Conservation (phyloP, 352 stramenopile species). For the Globisporangium polare region DNA sequence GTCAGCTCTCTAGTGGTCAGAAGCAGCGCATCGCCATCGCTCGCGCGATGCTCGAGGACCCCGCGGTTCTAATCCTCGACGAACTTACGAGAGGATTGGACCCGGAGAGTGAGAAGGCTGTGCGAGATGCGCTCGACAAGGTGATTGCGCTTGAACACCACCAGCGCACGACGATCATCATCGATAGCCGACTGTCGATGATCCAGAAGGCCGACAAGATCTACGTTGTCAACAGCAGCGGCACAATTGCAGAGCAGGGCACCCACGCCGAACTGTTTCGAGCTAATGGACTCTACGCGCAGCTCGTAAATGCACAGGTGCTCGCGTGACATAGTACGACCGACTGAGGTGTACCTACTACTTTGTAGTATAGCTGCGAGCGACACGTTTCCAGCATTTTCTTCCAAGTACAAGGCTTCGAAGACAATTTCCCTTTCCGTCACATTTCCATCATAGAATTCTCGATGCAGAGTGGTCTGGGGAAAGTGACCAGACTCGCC, state of each 20-base stretch:
- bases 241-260: conserved; percentile 27
- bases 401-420: too few relatives aligned
- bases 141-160: conserved; percentile 18
- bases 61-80: conserved; percentile 34
- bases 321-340: too few relatives aligned
- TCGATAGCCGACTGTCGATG: conserved; percentile 86
- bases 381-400: too few relatives aligned
- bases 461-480: too few relatives aligned
- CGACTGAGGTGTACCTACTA: too few relatives aligned
- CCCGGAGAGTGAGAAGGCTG: conserved; percentile 72
- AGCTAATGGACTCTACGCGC: too few relatives aligned
- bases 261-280: conserved; percentile 10
- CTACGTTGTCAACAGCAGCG: conserved; percentile 22
- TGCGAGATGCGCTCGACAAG: conserved; percentile 28
- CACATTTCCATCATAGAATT: too few relatives aligned
- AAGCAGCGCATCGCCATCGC: conserved; percentile 93
- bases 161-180: conserved; percentile 74
- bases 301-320: too few relatives aligned
- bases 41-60: conserved; percentile 59
- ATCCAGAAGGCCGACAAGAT: conserved; percentile 26
- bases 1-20: conserved; percentile 83
- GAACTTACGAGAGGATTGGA: conserved; percentile 88
- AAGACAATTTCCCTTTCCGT: too few relatives aligned
- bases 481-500: too few relatives aligned
- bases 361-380: too few relatives aligned